Conservation (phyloP, 2,329 filamentous ascomycete genomes). For the Thelonectria blattea region DNA sequence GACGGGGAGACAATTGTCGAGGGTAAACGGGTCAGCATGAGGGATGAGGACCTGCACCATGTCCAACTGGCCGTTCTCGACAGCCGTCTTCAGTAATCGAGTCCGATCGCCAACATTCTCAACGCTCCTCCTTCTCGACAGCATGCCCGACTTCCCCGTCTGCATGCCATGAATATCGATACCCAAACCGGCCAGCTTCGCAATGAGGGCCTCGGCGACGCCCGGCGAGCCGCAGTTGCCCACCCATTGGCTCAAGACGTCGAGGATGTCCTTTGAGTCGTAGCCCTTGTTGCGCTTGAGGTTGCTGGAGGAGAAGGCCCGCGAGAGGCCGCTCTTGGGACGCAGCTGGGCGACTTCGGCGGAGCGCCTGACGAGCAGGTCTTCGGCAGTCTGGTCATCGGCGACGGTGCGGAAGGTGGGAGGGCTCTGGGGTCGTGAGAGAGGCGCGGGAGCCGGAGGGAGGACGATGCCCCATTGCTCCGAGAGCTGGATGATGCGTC, state of each 20-base stretch:
- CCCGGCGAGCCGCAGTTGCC: constrained; percentile 56
- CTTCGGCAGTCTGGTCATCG: constrained; percentile 61
- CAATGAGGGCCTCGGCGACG: constrained; percentile 62
- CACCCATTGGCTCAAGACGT: constrained; percentile 57
- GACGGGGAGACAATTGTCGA: constrained; percentile 56
- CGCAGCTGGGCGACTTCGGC: constrained; percentile 44
- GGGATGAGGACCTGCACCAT: constrained; percentile 61
- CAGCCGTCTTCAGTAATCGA: constrained; percentile 57
- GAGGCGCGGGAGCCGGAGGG: constrained; percentile 48
- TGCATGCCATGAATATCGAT: constrained; percentile 57
- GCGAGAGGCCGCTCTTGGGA: constrained; percentile 48
- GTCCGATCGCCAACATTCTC: constrained; percentile 57
- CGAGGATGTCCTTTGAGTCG: constrained; percentile 60
- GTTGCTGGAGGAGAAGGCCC: constrained; percentile 46
- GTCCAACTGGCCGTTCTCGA: constrained; percentile 56
- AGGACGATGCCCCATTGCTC: constrained; percentile 56
- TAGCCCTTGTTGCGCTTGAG: constrained; percentile 56
- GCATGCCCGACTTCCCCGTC: constrained; percentile 55
- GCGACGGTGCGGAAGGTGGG: constrained; percentile 52
- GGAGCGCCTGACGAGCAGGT: constrained; percentile 56
- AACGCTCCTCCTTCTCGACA: constrained; percentile 56
- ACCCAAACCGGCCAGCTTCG: constrained; percentile 55
- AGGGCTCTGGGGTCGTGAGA: constrained; percentile 50
- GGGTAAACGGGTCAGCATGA: constrained; percentile 56
- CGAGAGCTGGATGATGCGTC: constrained; percentile 57